Percentiles rank a stretch among this genome's conserved stretches.
Conservation (phyloP, 805 yeast genomes). For the Debaryomyces prosopidis region DNA sequence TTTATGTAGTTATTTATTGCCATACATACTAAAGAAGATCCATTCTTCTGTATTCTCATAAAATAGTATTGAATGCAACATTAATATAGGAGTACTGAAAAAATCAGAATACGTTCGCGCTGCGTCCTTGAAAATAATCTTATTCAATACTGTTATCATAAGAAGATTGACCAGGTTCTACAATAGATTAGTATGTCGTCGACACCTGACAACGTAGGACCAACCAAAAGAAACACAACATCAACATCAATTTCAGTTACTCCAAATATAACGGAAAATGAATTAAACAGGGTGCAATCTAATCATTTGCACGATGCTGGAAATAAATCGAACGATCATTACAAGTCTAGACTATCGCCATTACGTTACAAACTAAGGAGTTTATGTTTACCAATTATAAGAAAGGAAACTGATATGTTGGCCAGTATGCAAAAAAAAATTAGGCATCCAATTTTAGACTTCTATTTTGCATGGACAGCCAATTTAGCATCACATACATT, state of each 20-base stretch:
- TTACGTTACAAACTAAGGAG: slow-evolving; percentile 56
- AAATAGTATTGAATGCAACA: not conserved
- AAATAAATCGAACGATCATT: slow-evolving; percentile 64
- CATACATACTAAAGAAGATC: not conserved
- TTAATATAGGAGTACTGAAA: not conserved
- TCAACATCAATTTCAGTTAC: not conserved
- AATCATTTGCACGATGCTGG: slow-evolving; percentile 64
- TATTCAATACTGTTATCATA: not conserved
- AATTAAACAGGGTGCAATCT: not conserved
- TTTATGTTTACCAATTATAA: slow-evolving; percentile 53
- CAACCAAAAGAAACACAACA: not conserved
- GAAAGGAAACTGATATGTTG: slow-evolving; percentile 65
- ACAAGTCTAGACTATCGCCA: slow-evolving; percentile 56
- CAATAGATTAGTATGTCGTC: not conserved
- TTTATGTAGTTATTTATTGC: not conserved
- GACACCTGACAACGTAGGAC: not conserved
- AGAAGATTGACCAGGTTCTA: not conserved
- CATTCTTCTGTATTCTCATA: too few relatives aligned
- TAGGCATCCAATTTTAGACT: slow-evolving; percentile 57
- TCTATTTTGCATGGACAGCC: slow-evolving; percentile 84
- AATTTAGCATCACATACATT: slow-evolving; percentile 91
- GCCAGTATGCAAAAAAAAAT: slow-evolving; percentile 51
- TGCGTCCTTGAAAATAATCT: not conserved
- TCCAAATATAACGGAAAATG: not conserved
- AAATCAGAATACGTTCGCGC: not conserved